Evolutionary conservation across 768 basidiomycete genomes (phyloP), one percentile per base, ranked within the genome.

Genomic region (Cystobasidium onofrii): DNA sequence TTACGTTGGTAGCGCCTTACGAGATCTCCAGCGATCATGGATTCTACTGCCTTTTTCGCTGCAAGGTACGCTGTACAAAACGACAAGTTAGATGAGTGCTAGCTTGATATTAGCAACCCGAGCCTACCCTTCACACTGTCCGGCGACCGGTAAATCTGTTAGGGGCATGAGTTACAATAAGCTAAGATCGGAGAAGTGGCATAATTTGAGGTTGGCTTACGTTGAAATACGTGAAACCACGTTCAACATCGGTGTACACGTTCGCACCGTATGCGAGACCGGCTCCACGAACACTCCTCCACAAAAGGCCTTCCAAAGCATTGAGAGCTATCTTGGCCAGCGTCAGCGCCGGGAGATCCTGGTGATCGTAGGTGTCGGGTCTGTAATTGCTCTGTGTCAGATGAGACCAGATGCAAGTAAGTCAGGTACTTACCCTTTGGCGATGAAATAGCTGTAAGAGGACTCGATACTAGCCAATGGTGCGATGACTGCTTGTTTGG

Each of bases 391-490:
- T n/a, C n/a, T n/a, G n/a, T n/a, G n/a, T n/a, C n/a, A n/a, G n/a
- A n/a, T n/a, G n/a, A n/a, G n/a, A n/a, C n/a, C n/a, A n/a, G n/a
- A n/a, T n/a, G n/a, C n/a, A n/a, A n/a, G n/a, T n/a, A n/a, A n/a
- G n/a, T n/a, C 93, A 29, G 91, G 90, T 79, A 85, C 84, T 44
- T 93, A 88, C 33, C 89, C 88, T 79, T 88, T 91, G 0, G 90
- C 85, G 9, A 87, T 88, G 79, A 92, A 89, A 12, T 84, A 86
- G 23, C 87, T 89, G 80, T 88, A 98, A 1, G 91, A 89, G 78
- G 92, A 95, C 82, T 99, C 96, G 75, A 97, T 95, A 2, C 92
- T 92, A 0, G 93, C 89, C 73, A 98, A 85, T 75, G 90, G 88
- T 81, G 94, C 89, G 27, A 98, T 85, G 33, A 92, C 85, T 31